These are phyloP conservation scores for Perkinsus marinus DNA, from an alignment of 169 alveolate genomes.

Conservation along the genomic window DNA sequence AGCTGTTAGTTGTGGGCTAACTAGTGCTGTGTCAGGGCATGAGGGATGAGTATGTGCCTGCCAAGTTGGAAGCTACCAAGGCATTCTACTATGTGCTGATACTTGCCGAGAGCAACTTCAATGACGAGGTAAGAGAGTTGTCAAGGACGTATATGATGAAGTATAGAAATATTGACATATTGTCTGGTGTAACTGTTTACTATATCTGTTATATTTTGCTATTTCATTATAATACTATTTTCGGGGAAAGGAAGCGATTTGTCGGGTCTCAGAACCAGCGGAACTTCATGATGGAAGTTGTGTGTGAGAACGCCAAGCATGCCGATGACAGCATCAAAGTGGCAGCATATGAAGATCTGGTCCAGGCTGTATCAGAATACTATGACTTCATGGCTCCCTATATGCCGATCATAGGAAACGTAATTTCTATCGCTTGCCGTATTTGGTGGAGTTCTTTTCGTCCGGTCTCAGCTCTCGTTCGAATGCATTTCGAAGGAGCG, in stretches of 20 bases:
- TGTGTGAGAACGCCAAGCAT: neutral
- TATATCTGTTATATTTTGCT: too few relatives aligned
- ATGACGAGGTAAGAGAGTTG: neutral
- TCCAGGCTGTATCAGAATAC: slow-evolving; percentile 59
- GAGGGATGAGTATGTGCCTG: neutral
- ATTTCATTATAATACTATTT: too few relatives aligned
- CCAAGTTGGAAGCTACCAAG: neutral
- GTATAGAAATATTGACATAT: too few relatives aligned
- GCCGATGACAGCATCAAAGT: neutral
- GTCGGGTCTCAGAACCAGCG: neutral
- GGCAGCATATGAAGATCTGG: slow-evolving; percentile 69
- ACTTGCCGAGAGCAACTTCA: neutral
- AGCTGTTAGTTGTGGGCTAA: neutral
- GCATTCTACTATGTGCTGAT: neutral
- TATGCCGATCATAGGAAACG: slow-evolving; percentile 43
- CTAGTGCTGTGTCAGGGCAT: neutral
- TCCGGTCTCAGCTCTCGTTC: slow-evolving; percentile 58
- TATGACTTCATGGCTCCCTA: slow-evolving; percentile 56
- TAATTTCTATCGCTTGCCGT: slow-evolving; percentile 33
- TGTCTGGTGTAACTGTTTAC: too few relatives aligned
- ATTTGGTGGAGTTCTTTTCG: slow-evolving; percentile 25
- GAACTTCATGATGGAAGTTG: neutral
- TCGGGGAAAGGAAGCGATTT: neutral
- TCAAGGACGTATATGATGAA: too few relatives aligned
- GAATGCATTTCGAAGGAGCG: slow-evolving; percentile 13